These are phyloP conservation scores for Suhomyces maxii DNA, from an alignment of 1,139 yeast species.

Conservation along the genomic window DNA sequence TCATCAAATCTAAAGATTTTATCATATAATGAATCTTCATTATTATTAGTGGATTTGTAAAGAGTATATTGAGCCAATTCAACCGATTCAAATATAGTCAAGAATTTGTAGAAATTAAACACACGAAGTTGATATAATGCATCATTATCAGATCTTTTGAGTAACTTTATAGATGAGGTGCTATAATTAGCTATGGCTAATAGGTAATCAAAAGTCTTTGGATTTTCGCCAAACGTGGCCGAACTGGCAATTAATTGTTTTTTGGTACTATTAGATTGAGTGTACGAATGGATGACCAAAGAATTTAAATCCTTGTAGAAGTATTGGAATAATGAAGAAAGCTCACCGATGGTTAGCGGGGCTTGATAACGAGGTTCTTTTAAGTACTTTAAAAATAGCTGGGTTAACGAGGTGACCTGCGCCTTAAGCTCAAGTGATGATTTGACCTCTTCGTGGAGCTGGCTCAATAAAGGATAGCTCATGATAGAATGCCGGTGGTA, in stretches of 20 bases:
- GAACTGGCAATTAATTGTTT: slow-evolving; percentile 38
- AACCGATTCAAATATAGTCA: slow-evolving; percentile 33
- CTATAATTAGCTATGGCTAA: slow-evolving; percentile 48
- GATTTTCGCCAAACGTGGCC: slow-evolving; percentile 29
- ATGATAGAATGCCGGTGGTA: background rate
- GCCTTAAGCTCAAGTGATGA: slow-evolving; percentile 18
- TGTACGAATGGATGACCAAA: slow-evolving; percentile 33
- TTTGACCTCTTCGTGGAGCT: slow-evolving; percentile 14
- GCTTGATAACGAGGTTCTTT: slow-evolving; percentile 47
- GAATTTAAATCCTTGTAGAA: slow-evolving; percentile 43
- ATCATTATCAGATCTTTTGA: slow-evolving; percentile 37
- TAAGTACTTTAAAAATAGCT: slow-evolving; percentile 36
- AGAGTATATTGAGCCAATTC: slow-evolving; percentile 36
- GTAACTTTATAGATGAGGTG: slow-evolving; percentile 38
- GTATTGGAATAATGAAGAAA: slow-evolving; percentile 32
- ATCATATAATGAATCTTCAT: slow-evolving; percentile 38
- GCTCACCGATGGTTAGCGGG: slow-evolving; percentile 39
- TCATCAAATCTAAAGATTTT: slow-evolving; percentile 43
- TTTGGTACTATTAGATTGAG: slow-evolving; percentile 42
- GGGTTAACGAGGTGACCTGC: slow-evolving; percentile 25
- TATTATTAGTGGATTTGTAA: slow-evolving; percentile 25
- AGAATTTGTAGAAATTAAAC: slow-evolving; percentile 43
- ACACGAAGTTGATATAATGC: slow-evolving; percentile 42
- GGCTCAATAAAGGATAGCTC: slow-evolving; percentile 7
- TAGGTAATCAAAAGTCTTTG: slow-evolving; percentile 40